Evolutionary conservation across 805 yeast species (phyloP).

Genomic region (Wickerhamiella alocasiicola): DNA sequence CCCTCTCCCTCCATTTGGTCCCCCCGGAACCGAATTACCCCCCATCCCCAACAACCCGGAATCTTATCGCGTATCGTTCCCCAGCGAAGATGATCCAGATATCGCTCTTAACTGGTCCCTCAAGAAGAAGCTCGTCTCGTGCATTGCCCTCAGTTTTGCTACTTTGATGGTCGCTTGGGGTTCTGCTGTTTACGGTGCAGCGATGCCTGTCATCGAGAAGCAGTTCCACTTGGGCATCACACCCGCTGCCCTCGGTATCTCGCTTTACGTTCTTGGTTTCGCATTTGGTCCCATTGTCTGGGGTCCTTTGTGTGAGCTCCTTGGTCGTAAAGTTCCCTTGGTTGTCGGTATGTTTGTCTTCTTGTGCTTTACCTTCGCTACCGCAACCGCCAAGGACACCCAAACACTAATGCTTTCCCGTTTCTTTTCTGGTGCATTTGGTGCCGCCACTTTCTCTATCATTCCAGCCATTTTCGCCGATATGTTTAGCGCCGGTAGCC

Average conservation of each 20-base stretch:
- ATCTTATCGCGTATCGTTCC: conserved; percentile 12
- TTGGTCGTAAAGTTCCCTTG: conserved; percentile 42
- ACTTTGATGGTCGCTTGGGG: conserved; percentile 11
- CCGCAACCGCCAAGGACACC: conserved; percentile 56
- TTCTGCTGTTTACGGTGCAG: conserved; percentile 11
- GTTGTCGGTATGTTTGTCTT: conserved; percentile 40
- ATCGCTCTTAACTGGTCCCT: conserved; percentile 11
- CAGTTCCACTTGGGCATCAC: conserved; percentile 50
- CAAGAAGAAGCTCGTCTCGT: neutral
- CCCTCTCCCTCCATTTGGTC: conserved; percentile 8
- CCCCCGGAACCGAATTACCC: conserved; percentile 7
- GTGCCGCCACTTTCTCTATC: conserved; percentile 71
- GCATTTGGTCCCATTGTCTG: conserved; percentile 85
- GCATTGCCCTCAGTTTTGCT: conserved; percentile 15
- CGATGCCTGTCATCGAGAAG: conserved; percentile 2
- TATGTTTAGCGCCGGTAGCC: conserved; percentile 44
- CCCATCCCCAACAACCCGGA: conserved; percentile 5
- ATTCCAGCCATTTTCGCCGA: conserved; percentile 77
- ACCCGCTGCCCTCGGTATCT: conserved; percentile 64
- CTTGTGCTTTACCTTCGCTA: conserved; percentile 48
- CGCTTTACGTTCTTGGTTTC: conserved; percentile 82
- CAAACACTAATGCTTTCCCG: conserved; percentile 65
- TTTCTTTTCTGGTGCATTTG: conserved; percentile 63
- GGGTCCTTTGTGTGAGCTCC: conserved; percentile 75
- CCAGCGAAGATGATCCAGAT: conserved; percentile 12